phyloP scores from a whole-genome alignment of 164 flowering plant species.

The Euptelea pleiosperma region DNA sequence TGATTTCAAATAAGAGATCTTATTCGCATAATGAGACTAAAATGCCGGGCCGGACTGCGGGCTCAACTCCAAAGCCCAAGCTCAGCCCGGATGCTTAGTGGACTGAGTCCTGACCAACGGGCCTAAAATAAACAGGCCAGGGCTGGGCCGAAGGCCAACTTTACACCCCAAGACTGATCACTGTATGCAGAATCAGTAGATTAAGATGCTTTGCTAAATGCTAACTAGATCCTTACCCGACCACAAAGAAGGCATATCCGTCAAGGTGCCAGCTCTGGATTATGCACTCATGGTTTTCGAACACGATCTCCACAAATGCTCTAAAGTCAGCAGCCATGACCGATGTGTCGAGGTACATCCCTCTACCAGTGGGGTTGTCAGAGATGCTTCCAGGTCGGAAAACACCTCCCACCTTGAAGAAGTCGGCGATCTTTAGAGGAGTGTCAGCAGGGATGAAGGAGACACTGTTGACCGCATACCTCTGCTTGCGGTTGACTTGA shows the following conservation, averaged over 20 bases:
- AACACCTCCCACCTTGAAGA: conserved; percentile 70
- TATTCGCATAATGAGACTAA: no score
- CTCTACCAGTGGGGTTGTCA: conserved; percentile 49
- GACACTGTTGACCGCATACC: conserved; percentile 81
- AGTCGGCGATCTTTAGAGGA: conserved; percentile 76
- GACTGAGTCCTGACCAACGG: no score
- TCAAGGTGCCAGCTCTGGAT: conserved; percentile 72
- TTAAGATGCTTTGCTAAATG: not conserved
- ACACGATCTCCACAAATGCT: conserved; percentile 66
- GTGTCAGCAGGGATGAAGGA: conserved; percentile 70
- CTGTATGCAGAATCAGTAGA: no score
- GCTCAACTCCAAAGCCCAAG: no score
- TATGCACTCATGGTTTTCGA: conserved; percentile 58
- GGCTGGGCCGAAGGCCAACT: no score
- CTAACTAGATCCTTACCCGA: conserved; percentile 54
- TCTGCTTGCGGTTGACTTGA: conserved; percentile 62
- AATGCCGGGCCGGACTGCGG: no score
- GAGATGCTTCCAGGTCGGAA: conserved; percentile 65
- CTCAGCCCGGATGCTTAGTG: no score
- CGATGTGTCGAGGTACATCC: conserved; percentile 61
- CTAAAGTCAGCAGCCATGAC: conserved; percentile 70
- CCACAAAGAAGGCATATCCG: conserved; percentile 82
- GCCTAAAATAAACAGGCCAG: no score
- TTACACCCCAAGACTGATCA: no score
- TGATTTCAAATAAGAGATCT: no score